Conservation (phyloP, 1,284 basidiomycete species). For the Leccinum insigne region DNA sequence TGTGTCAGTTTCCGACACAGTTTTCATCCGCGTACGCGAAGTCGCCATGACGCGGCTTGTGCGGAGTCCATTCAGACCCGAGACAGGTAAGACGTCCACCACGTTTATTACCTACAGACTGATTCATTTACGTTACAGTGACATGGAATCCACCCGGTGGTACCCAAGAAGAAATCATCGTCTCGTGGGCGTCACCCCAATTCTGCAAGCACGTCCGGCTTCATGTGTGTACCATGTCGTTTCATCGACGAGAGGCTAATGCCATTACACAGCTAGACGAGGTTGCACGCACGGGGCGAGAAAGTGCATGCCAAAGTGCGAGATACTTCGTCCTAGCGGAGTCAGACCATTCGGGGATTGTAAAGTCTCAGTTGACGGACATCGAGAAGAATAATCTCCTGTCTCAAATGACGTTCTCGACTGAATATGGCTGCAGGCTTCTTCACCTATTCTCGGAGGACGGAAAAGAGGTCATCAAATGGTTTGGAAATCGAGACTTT, state of each 20-base stretch:
- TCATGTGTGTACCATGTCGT: neutral
- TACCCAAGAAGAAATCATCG: neutral
- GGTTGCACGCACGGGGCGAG: neutral
- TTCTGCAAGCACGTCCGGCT: neutral
- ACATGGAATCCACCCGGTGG: neutral
- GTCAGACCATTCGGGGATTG: neutral
- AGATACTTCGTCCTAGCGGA: neutral
- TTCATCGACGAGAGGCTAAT: neutral
- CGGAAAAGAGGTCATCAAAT: neutral
- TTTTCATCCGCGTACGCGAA: neutral
- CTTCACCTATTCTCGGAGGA: neutral
- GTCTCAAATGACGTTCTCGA: neutral
- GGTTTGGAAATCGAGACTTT: neutral
- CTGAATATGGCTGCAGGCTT: neutral
- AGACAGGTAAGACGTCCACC: neutral
- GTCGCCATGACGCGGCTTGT: neutral
- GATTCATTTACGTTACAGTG: neutral
- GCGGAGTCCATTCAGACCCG: neutral
- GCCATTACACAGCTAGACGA: neutral
- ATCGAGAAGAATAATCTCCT: neutral
- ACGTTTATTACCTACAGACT: neutral
- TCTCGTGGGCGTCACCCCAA: neutral
- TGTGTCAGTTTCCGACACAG: neutral
- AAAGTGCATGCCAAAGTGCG: neutral
- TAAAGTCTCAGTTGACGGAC: neutral